phyloP scores from a whole-genome alignment of 257 asterid genomes.

The Rauvolfia tetraphylla region DNA sequence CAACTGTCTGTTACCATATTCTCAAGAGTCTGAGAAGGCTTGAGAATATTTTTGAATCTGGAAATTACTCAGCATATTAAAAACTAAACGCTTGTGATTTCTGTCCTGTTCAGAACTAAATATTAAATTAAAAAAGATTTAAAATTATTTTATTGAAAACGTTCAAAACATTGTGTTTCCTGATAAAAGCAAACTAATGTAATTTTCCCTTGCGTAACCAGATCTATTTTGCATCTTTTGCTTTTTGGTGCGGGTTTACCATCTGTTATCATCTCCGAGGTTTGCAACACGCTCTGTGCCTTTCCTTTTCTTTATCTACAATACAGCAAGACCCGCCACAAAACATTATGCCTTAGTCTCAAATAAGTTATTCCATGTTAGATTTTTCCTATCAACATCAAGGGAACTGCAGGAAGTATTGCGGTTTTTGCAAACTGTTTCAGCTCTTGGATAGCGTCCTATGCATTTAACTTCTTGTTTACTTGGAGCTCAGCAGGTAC shows the following conservation, averaged over 20 bases:
- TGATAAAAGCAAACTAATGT: not conserved
- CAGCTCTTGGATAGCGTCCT: slow-evolving; percentile 4
- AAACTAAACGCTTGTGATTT: not conserved
- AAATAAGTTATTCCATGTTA: not conserved
- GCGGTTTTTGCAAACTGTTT: not conserved
- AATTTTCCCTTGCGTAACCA: slow-evolving; percentile 4
- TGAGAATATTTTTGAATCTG: not conserved
- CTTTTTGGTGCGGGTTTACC: slow-evolving; percentile 20
- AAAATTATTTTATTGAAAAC: not conserved
- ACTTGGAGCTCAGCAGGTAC: slow-evolving; percentile 10
- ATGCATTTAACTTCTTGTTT: slow-evolving; percentile 2
- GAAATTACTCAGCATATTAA: not conserved
- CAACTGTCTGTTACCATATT: too few relatives aligned
- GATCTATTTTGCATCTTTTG: slow-evolving; percentile 12
- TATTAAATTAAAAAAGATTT: not conserved
- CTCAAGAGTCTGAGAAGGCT: not conserved
- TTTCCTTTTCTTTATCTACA: not conserved
- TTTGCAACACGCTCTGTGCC: not conserved
- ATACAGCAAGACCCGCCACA: too few relatives aligned
- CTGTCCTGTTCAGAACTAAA: not conserved
- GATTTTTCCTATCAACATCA: slow-evolving; percentile 10
- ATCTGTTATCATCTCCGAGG: slow-evolving; percentile 19
- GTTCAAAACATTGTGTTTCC: not conserved
- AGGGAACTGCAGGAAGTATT: slow-evolving; percentile 11
- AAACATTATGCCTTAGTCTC: not conserved